Evolutionary conservation across 192 early-diverging fungal species (phyloP), one percentile per base, ranked within the genome.

Genomic region (Entomortierella beljakovae): DNA sequence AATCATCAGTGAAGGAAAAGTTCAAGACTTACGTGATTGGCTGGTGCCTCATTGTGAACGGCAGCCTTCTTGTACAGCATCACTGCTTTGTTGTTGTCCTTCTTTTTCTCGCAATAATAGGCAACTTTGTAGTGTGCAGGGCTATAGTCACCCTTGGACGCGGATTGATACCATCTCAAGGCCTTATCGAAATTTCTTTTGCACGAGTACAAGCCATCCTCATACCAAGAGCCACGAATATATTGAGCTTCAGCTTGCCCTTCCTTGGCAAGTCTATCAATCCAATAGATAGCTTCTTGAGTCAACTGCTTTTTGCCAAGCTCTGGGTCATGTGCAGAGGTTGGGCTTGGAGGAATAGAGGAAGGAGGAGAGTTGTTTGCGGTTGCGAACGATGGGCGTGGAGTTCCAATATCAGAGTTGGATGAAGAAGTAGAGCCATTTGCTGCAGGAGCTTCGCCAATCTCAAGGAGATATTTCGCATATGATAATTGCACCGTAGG

Each of bases 381-480:
- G 23, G 58, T 23, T 61, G 49, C 35, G 15, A 32, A 38, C 6
- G 62, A 38, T 23, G 67, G 46, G 18, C 51, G 51, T 16, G 69
- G 31, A 2, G 59, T 32, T 35, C 23, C 37, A 55, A 49, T 29
- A 22, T 59, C 38, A 1, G 33, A 29, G 1, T 51, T 26, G 23
- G 68, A 35, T 8, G 58, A 51, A 7, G 35, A 29, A 20, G 15
- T 46, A 2, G 43, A 46, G 15, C 15, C 15, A 20, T 46, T 46
- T 46, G 43, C 15, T 20, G 15, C 4, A 2, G 43, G 43, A 53
- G 52, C 26, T 5, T 77, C 74, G 34, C 89, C 87, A 49, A 91
- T 88, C 81, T 92, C 84, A 31, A 95, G 62, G 46, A 95, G 77
- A 68, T 91, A 95, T 79, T 91, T 89, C 43, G 91, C 90, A 81